phyloP scores from a whole-genome alignment of 176 grass and related monocot species.

The Aegilops tauschii region DNA sequence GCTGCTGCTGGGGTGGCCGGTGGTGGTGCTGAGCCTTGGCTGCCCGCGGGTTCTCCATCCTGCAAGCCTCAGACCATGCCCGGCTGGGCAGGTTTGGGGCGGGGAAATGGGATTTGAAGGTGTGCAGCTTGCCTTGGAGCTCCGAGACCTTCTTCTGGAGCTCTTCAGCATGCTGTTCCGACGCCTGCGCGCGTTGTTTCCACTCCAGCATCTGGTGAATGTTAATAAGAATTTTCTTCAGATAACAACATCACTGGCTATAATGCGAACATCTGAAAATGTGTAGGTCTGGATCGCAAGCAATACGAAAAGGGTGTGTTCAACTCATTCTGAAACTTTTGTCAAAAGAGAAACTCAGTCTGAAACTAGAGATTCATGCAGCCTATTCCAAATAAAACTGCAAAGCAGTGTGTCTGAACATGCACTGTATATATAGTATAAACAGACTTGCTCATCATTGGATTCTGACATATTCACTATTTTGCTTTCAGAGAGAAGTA shows the following conservation, averaged over 20 bases:
- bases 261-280: not conserved
- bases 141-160: conserved; percentile 54
- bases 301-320: not conserved
- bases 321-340: not conserved
- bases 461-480: not conserved
- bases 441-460: not conserved
- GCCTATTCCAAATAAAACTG: not conserved
- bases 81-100: conserved; percentile 11
- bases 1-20: not conserved
- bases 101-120: conserved; percentile 46
- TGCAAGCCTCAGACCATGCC: conserved; percentile 45
- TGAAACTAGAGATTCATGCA: not conserved
- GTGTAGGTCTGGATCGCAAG: not conserved
- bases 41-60: conserved; percentile 32
- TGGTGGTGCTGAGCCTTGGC: conserved; percentile 26
- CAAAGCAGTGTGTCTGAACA: not conserved
- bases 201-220: conserved; percentile 67
- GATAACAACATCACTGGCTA: not conserved
- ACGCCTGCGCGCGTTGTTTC: conserved; percentile 55
- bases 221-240: not conserved
- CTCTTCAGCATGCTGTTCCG: conserved; percentile 51
- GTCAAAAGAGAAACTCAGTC: not conserved
- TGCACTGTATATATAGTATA: not conserved
- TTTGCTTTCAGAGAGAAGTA: not conserved
- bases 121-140: conserved; percentile 64